Evolutionary conservation across 2,329 filamentous ascomycete species (phyloP).

Genomic region (Phialocephala subalpina): DNA sequence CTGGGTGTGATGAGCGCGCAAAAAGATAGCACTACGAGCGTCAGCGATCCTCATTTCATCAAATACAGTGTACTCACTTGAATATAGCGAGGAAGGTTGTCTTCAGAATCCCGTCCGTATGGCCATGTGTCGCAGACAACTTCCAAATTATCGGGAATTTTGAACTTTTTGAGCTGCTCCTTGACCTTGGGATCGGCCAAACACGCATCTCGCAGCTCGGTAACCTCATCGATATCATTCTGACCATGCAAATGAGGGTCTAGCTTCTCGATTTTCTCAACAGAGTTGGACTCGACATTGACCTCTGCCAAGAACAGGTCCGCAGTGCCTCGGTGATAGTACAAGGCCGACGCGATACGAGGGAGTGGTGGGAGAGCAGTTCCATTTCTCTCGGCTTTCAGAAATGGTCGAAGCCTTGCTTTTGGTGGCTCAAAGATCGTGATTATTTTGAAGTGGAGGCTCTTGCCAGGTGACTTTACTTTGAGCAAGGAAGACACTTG

Average conservation of each 20-base stretch:
- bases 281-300: slow-evolving; percentile 26
- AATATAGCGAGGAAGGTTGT: slow-evolving; percentile 34
- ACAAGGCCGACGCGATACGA: slow-evolving; percentile 31
- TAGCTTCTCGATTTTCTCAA: slow-evolving; percentile 32
- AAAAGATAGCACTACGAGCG: slow-evolving; percentile 37
- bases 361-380: slow-evolving; percentile 12
- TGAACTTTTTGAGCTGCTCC: slow-evolving; percentile 31
- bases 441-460: slow-evolving; percentile 38
- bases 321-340: slow-evolving; percentile 35
- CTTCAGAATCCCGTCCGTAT: slow-evolving; percentile 38
- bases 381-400: slow-evolving; percentile 35
- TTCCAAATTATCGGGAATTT: slow-evolving; percentile 31
- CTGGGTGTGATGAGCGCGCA: slow-evolving; percentile 33
- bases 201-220: slow-evolving; percentile 36
- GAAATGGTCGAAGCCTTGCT: slow-evolving; percentile 27
- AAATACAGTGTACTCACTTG: slow-evolving; percentile 26
- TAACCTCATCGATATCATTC: slow-evolving; percentile 36
- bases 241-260: slow-evolving; percentile 34
- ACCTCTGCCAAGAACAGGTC: slow-evolving; percentile 35
- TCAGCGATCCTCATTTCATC: neutral
- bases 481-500: slow-evolving; percentile 34
- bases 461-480: slow-evolving; percentile 23
- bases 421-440: slow-evolving; percentile 38
- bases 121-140: slow-evolving; percentile 40
- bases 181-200: slow-evolving; percentile 33